Conservation (phyloP, 345 rosid genomes). For the Iberis pinnata region DNA sequence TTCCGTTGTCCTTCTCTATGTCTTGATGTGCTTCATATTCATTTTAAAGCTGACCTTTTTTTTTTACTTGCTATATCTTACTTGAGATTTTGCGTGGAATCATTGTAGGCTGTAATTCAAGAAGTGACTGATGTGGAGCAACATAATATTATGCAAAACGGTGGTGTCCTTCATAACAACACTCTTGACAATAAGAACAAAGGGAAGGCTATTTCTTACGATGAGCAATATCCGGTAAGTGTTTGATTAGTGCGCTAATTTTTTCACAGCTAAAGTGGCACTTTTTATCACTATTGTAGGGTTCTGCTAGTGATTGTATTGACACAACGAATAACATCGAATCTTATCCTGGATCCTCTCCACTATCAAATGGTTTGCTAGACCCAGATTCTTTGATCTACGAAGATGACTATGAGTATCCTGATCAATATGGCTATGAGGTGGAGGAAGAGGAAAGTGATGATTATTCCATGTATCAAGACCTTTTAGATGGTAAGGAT, state of each 20-base stretch:
- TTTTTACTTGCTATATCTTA: neutral
- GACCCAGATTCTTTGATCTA: constrained; percentile 35
- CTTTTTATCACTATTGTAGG: constrained; percentile 22
- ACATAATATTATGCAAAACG: constrained; percentile 40
- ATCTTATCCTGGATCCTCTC: constrained; percentile 22
- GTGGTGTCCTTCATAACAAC: constrained; percentile 35
- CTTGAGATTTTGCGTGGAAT: neutral
- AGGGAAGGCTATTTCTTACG: constrained; percentile 49
- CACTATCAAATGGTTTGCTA: constrained; percentile 31
- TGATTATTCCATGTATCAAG: constrained; percentile 49
- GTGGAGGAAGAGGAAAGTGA: constrained; percentile 33
- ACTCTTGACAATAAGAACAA: constrained; percentile 39
- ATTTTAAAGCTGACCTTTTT: neutral
- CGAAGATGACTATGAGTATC: constrained; percentile 34
- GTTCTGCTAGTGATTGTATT: constrained; percentile 19
- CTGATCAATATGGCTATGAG: constrained; percentile 28
- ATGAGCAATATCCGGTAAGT: constrained; percentile 4
- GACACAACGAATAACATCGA: constrained; percentile 19
- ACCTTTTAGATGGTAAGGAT: constrained; percentile 56
- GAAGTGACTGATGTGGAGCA: constrained; percentile 57
- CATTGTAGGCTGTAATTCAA: constrained; percentile 35
- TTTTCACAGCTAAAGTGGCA: neutral
- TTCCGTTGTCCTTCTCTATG: neutral
- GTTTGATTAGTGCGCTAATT: neutral
- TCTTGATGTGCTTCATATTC: neutral